A percentile compares a stretch with the other conserved stretches of the same genome.
Conservation (phyloP, 2,329 filamentous ascomycete species). For the Fusarium sp. region DNA sequence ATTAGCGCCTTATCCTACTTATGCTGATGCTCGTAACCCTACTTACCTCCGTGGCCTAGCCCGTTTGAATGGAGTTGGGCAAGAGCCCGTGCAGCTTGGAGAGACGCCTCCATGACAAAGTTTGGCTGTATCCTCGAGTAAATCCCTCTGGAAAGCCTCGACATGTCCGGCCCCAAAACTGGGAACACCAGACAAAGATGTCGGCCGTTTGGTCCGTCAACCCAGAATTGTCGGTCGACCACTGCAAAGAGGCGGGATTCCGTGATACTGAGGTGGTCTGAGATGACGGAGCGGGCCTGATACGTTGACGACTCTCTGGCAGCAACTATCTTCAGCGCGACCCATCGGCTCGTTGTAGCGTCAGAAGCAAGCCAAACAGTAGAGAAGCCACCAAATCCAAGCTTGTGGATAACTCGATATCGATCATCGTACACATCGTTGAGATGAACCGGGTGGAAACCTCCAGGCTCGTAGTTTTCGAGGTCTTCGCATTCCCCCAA, state of each 20-base stretch:
- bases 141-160: conserved; percentile 26
- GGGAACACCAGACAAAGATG: conserved; percentile 49
- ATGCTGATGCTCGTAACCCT: no score
- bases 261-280: conserved; percentile 4
- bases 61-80: conserved; percentile 39
- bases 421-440: conserved; percentile 56
- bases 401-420: conserved; percentile 60
- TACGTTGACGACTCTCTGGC: conserved; percentile 27
- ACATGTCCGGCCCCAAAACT: conserved; percentile 40
- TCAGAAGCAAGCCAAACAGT: conserved; percentile 63
- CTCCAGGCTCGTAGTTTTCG: conserved; percentile 52
- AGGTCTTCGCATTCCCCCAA: conserved; percentile 9
- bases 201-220: conserved; percentile 47
- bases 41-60: conserved; percentile 48
- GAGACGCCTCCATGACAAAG: conserved; percentile 19
- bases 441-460: conserved; percentile 61
- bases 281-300: background rate
- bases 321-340: conserved; percentile 46
- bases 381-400: conserved; percentile 59
- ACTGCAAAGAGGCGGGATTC: conserved; percentile 19
- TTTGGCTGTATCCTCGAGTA: conserved; percentile 32
- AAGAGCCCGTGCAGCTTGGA: conserved; percentile 38
- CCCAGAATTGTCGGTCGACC: background rate
- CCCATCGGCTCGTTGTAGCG: conserved; percentile 23
- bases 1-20: background rate